phyloP scores from a whole-genome alignment of 2,329 filamentous ascomycete genomes.

The Domatiomyces globalis region DNA sequence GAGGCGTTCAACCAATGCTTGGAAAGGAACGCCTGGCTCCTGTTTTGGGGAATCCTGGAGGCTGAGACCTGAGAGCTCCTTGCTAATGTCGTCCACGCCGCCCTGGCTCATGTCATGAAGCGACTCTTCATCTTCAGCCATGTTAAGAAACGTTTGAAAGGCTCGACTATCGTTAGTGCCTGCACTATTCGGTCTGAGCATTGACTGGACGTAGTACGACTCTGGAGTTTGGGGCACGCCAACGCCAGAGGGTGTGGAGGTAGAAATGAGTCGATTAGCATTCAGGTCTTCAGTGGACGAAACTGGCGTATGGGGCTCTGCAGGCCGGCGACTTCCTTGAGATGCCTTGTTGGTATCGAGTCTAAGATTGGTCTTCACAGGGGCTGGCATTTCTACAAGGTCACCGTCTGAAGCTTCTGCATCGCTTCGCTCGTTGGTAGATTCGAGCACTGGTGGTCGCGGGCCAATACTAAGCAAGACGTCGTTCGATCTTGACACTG shows the following conservation, averaged over 20 bases:
- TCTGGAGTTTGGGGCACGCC: constrained; percentile 16
- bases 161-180: constrained; percentile 12
- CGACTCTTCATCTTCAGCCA: constrained; percentile 17
- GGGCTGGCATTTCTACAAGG: constrained; percentile 4
- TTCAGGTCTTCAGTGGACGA: constrained; percentile 11
- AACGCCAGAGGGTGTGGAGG: constrained; percentile 1
- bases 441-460: constrained; percentile 13
- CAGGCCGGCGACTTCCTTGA: constrained; percentile 4
- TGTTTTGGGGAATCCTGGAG: constrained; percentile 21
- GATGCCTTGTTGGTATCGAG: constrained; percentile 12
- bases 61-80: constrained; percentile 4
- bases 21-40: constrained; percentile 32
- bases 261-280: constrained; percentile 6
- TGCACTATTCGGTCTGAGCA: constrained; percentile 12
- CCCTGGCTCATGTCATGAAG: constrained; percentile 7
- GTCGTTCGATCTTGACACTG: constrained; percentile 13
- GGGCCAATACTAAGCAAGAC: constrained; percentile 10
- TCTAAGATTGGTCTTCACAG: constrained; percentile 11
- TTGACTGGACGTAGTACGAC: constrained; percentile 14
- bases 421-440: constrained; percentile 13
- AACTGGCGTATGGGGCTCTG: constrained; percentile 14
- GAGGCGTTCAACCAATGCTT: constrained; percentile 75
- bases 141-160: constrained; percentile 19
- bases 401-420: background rate
- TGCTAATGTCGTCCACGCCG: constrained; percentile 2